Evolutionary conservation across 2,329 filamentous ascomycete species (phyloP).

Genomic region (Colletotrichum tofieldiae): DNA sequence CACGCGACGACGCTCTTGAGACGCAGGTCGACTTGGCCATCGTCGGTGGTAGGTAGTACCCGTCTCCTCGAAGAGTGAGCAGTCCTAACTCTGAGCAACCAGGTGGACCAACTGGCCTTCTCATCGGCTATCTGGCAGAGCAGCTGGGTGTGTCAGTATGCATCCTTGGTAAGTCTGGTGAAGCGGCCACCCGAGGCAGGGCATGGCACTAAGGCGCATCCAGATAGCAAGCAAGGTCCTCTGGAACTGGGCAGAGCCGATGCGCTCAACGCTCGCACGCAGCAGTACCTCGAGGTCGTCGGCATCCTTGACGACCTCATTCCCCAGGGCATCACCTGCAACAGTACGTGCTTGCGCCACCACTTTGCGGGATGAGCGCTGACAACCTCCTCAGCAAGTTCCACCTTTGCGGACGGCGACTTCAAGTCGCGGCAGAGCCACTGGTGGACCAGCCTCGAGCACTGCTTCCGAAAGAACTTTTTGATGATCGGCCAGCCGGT

Average conservation of each 20-base stretch:
- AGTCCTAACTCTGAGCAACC: neutral
- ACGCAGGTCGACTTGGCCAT: constrained; percentile 53
- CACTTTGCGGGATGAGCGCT: neutral
- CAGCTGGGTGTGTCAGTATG: constrained; percentile 59
- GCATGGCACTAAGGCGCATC: neutral
- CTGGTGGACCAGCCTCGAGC: constrained; percentile 64
- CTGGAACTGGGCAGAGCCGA: constrained; percentile 63
- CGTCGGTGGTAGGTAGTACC: constrained; percentile 52
- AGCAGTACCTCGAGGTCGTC: constrained; percentile 63
- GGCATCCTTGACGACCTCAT: constrained; percentile 60
- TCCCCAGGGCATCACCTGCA: constrained; percentile 62
- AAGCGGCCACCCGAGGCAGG: neutral
- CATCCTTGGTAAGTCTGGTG: constrained; percentile 52
- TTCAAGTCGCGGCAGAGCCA: constrained; percentile 64
- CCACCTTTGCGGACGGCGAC: constrained; percentile 62
- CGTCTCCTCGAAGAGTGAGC: no score
- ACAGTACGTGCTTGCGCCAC: constrained; percentile 55
- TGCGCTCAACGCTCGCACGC: constrained; percentile 64
- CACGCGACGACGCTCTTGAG: constrained; percentile 36
- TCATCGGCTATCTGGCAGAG: constrained; percentile 60
- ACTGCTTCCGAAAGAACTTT: constrained; percentile 63
- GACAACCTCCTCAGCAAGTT: constrained; percentile 56
- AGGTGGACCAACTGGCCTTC: constrained; percentile 63
- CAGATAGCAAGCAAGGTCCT: constrained; percentile 57
- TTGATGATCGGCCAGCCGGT: constrained; percentile 66